These are phyloP conservation scores for Acacia acuminata DNA, from an alignment of 306 rosid genomes.

Conservation along the genomic window DNA sequence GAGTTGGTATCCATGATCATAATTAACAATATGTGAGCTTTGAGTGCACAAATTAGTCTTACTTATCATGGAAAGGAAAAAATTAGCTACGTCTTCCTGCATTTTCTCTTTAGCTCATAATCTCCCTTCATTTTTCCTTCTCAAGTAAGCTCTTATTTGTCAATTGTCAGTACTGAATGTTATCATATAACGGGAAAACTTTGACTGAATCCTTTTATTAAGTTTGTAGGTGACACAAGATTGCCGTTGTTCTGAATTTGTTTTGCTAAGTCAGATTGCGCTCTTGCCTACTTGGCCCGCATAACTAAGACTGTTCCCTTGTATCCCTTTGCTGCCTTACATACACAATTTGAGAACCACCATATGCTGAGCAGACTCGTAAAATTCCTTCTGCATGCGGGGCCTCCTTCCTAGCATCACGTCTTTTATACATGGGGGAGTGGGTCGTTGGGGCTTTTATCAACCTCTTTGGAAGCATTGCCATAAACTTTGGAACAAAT, in stretches of 20 bases:
- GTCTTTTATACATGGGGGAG: conserved; percentile 63
- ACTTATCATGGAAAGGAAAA: background rate
- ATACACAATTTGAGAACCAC: background rate
- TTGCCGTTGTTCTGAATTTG: background rate
- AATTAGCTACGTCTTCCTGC: background rate
- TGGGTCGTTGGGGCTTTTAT: conserved; percentile 77
- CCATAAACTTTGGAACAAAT: conserved; percentile 79
- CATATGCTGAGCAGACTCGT: conserved; percentile 13
- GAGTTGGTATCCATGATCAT: background rate
- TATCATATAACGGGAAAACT: background rate
- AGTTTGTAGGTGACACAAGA: background rate
- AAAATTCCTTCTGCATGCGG: conserved; percentile 40
- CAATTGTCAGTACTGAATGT: background rate
- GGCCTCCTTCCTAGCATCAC: conserved; percentile 30
- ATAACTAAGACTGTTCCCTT: conserved; percentile 19
- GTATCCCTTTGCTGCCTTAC: background rate
- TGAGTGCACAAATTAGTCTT: background rate
- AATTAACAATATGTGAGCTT: background rate
- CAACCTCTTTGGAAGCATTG: conserved; percentile 76
- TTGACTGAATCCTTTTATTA: background rate
- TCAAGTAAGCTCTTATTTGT: background rate
- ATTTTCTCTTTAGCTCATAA: background rate
- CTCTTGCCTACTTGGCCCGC: background rate
- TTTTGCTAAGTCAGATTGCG: background rate
- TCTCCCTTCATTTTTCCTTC: background rate